Base-by-base conservation (phyloP, 1,284 basidiomycete genomes). In the Microbotryum scabiosae region DNA sequence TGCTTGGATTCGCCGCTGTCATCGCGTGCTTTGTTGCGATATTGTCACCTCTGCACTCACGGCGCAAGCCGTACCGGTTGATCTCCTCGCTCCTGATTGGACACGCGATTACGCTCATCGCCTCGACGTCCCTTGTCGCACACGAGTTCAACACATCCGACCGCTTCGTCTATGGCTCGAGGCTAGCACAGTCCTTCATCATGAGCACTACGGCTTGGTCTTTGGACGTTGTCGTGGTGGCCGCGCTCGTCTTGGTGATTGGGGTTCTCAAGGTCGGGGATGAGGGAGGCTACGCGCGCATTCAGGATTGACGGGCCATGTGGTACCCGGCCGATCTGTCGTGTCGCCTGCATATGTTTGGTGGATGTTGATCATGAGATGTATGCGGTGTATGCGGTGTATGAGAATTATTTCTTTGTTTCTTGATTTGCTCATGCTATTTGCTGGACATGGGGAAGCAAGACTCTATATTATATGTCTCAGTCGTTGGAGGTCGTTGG, bases 231-330 rank as follows among this genome's bases (percentile, higher is more conserved):
- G 44, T 59, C 14, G 12, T 46, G 5, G 51, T 59, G 43, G 51
- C 6, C 18, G 41, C 26, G 9, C 51, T 59, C n/a, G 23, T 51
- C 5, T 21, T 51, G 25, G 30, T 41, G 36, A 18, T 57, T 25
- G 48, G 56, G 9, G 16, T 44, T 10, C 0, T 44, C 8, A 49
- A 49, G 4, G 18, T 57, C 12, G 23, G 25, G n/a, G 7, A 28
- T 21, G 56, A 57, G 25, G 56, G 51, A n/a, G 56, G 44, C 25
- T 57, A 57, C 49, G 46, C 32, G 55, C 47, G 32, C n/a, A 56
- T 56, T n/a, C 25, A 23, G 46, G 55, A 56, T 32, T 53, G 8
- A 43, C 1, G 20, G 21, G 36, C 36, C 21, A 32, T 20, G 32
- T 30, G 5, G 16, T 18, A 41, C 12, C 36, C 36, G 36, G 36